Percentiles rank a stretch among this genome's conserved stretches.
phyloP scores from a whole-genome alignment of 257 asterid species.

The Ballota nigra region DNA sequence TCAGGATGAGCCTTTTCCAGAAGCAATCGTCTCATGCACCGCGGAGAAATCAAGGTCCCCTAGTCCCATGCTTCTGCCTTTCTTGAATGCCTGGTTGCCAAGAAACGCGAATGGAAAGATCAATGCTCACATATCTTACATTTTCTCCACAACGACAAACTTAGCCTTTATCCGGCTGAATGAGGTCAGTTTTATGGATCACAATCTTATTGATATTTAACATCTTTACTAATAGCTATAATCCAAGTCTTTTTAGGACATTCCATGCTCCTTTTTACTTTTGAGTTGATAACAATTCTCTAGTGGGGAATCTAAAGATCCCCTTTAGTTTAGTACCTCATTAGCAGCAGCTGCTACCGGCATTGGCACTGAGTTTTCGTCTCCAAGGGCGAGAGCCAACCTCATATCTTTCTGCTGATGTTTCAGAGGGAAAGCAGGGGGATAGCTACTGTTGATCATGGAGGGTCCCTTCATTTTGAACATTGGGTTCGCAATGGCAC shows the following conservation, averaged over 20 bases:
- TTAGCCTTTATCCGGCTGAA: background rate
- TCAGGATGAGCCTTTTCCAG: slow-evolving; percentile 38
- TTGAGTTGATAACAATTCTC: too few species aligned
- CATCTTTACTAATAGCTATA: too few species aligned
- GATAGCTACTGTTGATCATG: slow-evolving; percentile 63
- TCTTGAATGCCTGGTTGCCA: slow-evolving; percentile 70
- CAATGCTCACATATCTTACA: background rate
- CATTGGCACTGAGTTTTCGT: slow-evolving; percentile 82
- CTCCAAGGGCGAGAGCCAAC: slow-evolving; percentile 93
- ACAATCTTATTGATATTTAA: too few species aligned
- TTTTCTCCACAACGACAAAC: background rate
- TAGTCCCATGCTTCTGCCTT: slow-evolving; percentile 80
- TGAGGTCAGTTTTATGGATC: background rate
- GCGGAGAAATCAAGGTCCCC: slow-evolving; percentile 93
- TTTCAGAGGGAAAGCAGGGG: slow-evolving; percentile 94
- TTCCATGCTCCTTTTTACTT: too few species aligned
- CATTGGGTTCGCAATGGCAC: slow-evolving; percentile 92
- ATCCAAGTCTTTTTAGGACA: too few species aligned
- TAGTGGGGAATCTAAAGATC: too few species aligned
- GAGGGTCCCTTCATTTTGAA: slow-evolving; percentile 91
- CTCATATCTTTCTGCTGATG: slow-evolving; percentile 99
- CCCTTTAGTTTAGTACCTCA: slow-evolving; percentile 53
- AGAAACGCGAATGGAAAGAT: background rate
- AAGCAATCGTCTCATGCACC: slow-evolving; percentile 60
- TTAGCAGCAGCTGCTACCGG: slow-evolving; percentile 98